A percentile compares a stretch with the other conserved stretches of the same genome.
Evolutionary conservation across 805 yeast species (phyloP).

Genomic region (Hanseniaspora pseudoguilliermondii): DNA sequence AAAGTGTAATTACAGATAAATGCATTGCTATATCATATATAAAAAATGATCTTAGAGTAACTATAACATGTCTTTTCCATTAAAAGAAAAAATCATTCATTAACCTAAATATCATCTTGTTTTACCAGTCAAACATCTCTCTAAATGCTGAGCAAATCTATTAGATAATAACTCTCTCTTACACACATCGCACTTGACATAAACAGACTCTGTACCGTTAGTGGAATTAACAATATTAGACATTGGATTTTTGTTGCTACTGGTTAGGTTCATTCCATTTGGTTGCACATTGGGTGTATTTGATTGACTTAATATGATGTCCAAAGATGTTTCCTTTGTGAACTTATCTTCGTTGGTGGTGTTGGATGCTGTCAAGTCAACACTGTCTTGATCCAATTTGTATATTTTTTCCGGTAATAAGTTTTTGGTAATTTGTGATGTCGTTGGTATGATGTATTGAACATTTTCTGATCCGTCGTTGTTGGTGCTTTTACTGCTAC

Average conservation of each 20-base stretch:
- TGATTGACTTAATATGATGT: slow-evolving; percentile 5
- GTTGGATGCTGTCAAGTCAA: not conserved
- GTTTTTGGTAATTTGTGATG: slow-evolving; percentile 7
- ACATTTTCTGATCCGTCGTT: not conserved
- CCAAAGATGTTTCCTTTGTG: slow-evolving; percentile 4
- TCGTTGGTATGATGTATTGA: slow-evolving; percentile 6
- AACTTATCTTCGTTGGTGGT: not conserved
- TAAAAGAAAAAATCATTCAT: too few species aligned
- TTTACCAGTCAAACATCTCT: slow-evolving; percentile 74
- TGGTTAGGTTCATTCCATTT: not conserved
- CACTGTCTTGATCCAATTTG: not conserved
- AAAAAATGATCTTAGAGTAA: too few species aligned
- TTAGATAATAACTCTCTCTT: slow-evolving; percentile 79
- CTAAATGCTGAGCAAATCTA: slow-evolving; percentile 85
- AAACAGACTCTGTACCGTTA: slow-evolving; percentile 20
- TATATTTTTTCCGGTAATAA: not conserved
- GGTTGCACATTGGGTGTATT: slow-evolving; percentile 1
- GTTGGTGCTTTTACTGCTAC: not conserved
- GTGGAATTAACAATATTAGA: not conserved
- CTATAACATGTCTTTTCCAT: too few species aligned
- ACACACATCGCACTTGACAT: slow-evolving; percentile 72
- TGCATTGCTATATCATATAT: too few species aligned
- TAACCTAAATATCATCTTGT: slow-evolving; percentile 27
- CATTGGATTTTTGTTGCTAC: slow-evolving; percentile 4
- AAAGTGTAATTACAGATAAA: too few species aligned